Conservation (phyloP, 1,139 yeast species). For the Wickerhamiella infanticola region DNA sequence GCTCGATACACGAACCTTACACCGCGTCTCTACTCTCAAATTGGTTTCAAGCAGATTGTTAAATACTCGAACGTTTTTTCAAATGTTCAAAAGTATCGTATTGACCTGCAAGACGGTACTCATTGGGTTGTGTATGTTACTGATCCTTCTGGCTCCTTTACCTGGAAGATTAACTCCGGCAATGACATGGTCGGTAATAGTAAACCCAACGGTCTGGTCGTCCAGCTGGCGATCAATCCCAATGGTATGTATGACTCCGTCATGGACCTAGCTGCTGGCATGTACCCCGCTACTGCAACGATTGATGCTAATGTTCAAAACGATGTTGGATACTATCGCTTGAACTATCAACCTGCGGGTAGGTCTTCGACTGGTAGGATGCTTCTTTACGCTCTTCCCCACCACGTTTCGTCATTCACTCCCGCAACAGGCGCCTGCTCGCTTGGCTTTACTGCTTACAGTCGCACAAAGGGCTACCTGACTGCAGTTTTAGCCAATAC, state of each 20-base stretch:
- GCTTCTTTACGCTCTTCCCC: conserved; percentile 55
- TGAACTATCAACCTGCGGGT: conserved; percentile 41
- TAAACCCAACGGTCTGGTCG: conserved; percentile 37
- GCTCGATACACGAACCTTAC: conserved; percentile 46
- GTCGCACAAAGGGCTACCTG: conserved; percentile 57
- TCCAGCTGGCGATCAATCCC: conserved; percentile 50
- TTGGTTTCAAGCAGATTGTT: conserved; percentile 36
- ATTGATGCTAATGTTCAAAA: conserved; percentile 25
- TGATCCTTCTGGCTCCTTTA: conserved; percentile 25
- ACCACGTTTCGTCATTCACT: conserved; percentile 43
- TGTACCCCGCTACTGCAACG: conserved; percentile 32
- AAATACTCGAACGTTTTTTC: conserved; percentile 28
- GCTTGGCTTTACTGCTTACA: conserved; percentile 32
- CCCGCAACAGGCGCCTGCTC: conserved; percentile 24
- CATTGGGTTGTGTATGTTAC: conserved; percentile 49
- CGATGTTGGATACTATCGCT: conserved; percentile 34
- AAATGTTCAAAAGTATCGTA: conserved; percentile 34
- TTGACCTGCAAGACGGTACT: conserved; percentile 30
- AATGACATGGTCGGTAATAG: conserved; percentile 29
- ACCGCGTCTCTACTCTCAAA: conserved; percentile 38
- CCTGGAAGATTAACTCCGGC: conserved; percentile 27
- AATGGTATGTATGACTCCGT: conserved; percentile 20
- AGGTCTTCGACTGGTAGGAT: conserved; percentile 36
- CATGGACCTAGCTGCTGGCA: conserved; percentile 49
- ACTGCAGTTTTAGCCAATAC: conserved; percentile 39